Evolutionary conservation across 2,329 filamentous ascomycete genomes (phyloP), one percentile per base, ranked within the genome.

Genomic region (Cladorrhinum sp.): DNA sequence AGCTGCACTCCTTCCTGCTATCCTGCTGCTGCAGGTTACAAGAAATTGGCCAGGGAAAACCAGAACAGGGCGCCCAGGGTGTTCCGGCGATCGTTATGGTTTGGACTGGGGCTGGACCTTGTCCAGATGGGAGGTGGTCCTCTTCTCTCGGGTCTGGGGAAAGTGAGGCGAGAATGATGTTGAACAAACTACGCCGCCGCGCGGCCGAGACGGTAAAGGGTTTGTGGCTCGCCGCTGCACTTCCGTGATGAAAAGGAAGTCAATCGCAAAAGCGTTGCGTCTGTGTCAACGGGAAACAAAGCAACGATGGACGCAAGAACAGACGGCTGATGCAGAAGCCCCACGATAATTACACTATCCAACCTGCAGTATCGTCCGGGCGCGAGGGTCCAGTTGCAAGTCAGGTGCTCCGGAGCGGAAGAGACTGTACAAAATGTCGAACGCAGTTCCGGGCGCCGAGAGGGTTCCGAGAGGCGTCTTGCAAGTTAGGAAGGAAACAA

Each of bases 341-440:
- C 58, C 60, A 56, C 61, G 63, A 58, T 27, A 29, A 56, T 51
- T 56, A 60, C 57, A 62, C 61, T 60, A 62, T 62, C 56, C 61
- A 54, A 57, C 59, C 53, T 63, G 62, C 62, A 64, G 59, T 53
- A 45, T 60, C 53, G 56, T 55, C 45, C 41, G 59, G 53, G 49
- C 41, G n/a, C 57, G 23, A 59, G 22, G 41, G 36, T 59, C 55
- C 29, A 49, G 29, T 50, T 49, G 24, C 32, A 22, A 45, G 62
- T 62, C 58, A 62, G 62, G 58, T 61, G 60, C 32, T 51, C 56
- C 48, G 27, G 51, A 54, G 54, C 50, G 55, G 48, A 45, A 51
- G 24, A 20, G 41, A 45, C 10, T 41, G 36, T 13, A 16, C 10
- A 41, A 18, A 48, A 27, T 60, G 32, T 54, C 54, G 51, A 50